Percentiles rank a stretch among this genome's conserved stretches.
phyloP scores from a whole-genome alignment of 2,329 filamentous ascomycete genomes.

The Penicillium sumatraense region DNA sequence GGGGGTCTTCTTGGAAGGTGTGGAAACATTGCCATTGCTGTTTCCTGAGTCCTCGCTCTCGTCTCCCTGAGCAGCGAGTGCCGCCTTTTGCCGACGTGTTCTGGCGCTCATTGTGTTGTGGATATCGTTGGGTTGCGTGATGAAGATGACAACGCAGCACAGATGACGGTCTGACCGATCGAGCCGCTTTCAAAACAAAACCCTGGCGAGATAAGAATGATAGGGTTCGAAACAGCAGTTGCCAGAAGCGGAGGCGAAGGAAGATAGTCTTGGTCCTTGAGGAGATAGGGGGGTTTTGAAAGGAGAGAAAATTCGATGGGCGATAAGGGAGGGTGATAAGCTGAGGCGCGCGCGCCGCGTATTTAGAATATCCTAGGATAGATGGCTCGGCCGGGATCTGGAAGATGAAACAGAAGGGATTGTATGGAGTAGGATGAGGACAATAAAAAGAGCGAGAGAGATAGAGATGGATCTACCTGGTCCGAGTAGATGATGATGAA shows the following conservation, averaged over 20 bases:
- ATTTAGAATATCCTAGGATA: background rate
- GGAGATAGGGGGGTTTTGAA: background rate
- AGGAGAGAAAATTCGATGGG: slow-evolving; percentile 4
- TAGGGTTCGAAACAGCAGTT: slow-evolving; percentile 5
- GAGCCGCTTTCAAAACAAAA: background rate
- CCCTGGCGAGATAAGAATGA: slow-evolving; percentile 9
- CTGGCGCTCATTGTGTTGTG: slow-evolving; percentile 39
- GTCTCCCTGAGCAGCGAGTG: slow-evolving; percentile 33
- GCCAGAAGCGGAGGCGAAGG: background rate
- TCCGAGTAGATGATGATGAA: background rate
- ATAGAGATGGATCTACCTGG: background rate
- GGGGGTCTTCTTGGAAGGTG: slow-evolving; percentile 33
- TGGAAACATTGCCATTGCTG: slow-evolving; percentile 36
- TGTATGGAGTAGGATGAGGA: background rate
- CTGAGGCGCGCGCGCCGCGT: background rate
- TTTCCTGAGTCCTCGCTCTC: slow-evolving; percentile 36
- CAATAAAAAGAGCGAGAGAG: background rate
- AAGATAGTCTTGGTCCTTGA: background rate
- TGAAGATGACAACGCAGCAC: slow-evolving; percentile 4
- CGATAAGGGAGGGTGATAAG: slow-evolving; percentile 12
- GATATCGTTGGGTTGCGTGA: background rate
- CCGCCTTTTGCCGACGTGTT: slow-evolving; percentile 46
- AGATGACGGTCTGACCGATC: background rate
- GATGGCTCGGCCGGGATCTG: background rate
- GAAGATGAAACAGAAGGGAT: too few species aligned